A percentile compares a stretch with the other conserved stretches of the same genome.
Evolutionary conservation across 2,329 filamentous ascomycete species (phyloP).

Genomic region (Cercospora berteroae): DNA sequence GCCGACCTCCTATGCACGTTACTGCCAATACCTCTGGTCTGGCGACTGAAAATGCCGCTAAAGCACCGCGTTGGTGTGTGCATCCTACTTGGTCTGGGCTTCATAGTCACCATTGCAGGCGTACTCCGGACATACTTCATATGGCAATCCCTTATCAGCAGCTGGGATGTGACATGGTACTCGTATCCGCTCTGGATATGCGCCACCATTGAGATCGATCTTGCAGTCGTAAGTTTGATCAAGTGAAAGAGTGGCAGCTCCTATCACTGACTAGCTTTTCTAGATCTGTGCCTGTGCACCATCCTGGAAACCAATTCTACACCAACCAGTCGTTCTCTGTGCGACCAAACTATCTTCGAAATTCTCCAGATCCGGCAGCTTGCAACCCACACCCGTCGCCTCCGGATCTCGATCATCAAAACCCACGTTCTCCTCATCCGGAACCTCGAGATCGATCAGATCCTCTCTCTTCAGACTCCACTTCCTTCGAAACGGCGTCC

Average conservation of each 20-base stretch:
- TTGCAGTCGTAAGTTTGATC: conserved; percentile 43
- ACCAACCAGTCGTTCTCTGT: conserved; percentile 26
- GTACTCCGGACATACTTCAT: conserved; percentile 46
- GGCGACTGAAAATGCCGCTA: conserved; percentile 44
- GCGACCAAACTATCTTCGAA: conserved; percentile 28
- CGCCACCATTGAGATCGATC: conserved; percentile 47
- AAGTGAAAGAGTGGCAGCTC: neutral
- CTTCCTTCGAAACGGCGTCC: neutral
- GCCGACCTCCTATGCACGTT: conserved; percentile 45
- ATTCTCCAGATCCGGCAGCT: conserved; percentile 17
- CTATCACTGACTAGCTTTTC: neutral
- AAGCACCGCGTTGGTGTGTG: conserved; percentile 43
- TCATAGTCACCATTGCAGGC: conserved; percentile 45
- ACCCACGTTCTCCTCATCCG: neutral
- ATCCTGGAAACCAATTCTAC: conserved; percentile 38
- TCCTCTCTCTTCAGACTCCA: neutral
- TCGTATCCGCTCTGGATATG: conserved; percentile 49
- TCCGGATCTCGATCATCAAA: conserved; percentile 1
- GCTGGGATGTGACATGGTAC: conserved; percentile 47
- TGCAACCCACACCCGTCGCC: conserved; percentile 1
- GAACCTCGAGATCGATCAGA: conserved; percentile 2
- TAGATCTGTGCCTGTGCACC: conserved; percentile 42
- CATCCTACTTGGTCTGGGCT: conserved; percentile 43
- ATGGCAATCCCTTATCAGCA: conserved; percentile 42
- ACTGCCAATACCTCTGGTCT: conserved; percentile 46